Conservation (phyloP, 371 early-diverging fungal species). For the Nematocida sp. region DNA sequence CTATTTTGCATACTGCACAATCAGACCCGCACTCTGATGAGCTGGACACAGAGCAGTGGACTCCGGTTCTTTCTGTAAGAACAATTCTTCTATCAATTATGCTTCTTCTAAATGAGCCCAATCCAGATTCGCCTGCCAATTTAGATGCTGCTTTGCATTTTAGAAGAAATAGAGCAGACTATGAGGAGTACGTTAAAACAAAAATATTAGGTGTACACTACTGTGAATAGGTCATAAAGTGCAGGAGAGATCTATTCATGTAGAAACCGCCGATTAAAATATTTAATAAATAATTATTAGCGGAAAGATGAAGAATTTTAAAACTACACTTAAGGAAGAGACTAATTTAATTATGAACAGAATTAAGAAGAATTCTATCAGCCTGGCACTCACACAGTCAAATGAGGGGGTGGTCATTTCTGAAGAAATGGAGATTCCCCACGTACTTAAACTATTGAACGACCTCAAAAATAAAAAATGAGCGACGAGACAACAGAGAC, state of each 20-base stretch:
- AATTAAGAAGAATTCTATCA: conserved; percentile 17
- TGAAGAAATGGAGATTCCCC: conserved; percentile 3
- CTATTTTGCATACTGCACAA: conserved; percentile 93
- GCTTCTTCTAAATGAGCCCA: conserved; percentile 87
- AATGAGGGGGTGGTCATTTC: neutral
- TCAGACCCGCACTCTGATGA: conserved; percentile 72
- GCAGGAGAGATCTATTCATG: neutral
- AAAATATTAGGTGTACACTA: conserved; percentile 3
- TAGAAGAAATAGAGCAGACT: conserved; percentile 61
- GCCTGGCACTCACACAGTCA: conserved; percentile 1
- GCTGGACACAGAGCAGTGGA: conserved; percentile 74
- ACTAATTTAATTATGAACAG: conserved; percentile 1
- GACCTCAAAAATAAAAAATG: conserved; percentile 29
- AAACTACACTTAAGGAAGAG: conserved; percentile 1
- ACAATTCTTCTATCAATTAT: conserved; percentile 89
- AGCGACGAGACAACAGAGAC: neutral
- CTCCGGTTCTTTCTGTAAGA: conserved; percentile 87
- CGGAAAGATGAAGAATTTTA: conserved; percentile 11
- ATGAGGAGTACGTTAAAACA: conserved; percentile 62
- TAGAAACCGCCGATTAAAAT: neutral
- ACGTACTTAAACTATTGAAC: conserved; percentile 4
- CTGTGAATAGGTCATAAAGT: neutral
- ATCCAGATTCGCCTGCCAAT: conserved; percentile 93
- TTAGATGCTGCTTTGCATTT: conserved; percentile 79
- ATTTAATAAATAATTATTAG: conserved; percentile 18